These are phyloP conservation scores for Gamarada debralockiae DNA, from an alignment of 495 filamentous ascomycete genomes.

Conservation along the genomic window DNA sequence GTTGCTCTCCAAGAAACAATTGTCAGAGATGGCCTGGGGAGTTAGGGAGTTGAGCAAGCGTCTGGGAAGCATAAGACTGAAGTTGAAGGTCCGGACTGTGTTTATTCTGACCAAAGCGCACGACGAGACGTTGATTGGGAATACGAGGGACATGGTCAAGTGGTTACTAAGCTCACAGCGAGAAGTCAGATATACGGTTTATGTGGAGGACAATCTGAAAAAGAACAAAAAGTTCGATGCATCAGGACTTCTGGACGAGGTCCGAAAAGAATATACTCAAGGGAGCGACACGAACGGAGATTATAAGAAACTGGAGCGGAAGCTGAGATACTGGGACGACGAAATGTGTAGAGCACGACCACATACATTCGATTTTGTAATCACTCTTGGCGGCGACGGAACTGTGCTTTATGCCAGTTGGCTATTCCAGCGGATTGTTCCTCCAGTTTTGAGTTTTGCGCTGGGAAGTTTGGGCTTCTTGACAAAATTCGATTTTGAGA, in stretches of 20 bases:
- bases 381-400: constrained; percentile 94
- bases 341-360: constrained; percentile 72
- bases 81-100: constrained; percentile 74
- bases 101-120: constrained; percentile 89
- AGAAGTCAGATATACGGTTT: constrained; percentile 67
- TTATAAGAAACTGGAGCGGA: constrained; percentile 20
- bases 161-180: constrained; percentile 85
- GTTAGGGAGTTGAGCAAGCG: constrained; percentile 87
- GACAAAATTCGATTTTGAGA: constrained; percentile 89
- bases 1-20: constrained; percentile 85
- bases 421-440: constrained; percentile 96
- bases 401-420: constrained; percentile 94
- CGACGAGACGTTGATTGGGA: constrained; percentile 73
- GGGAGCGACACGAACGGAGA: background rate
- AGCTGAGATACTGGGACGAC: constrained; percentile 80
- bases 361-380: constrained; percentile 87
- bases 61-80: constrained; percentile 71
- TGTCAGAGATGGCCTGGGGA: constrained; percentile 94
- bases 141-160: constrained; percentile 70
- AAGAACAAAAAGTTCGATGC: constrained; percentile 69
- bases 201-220: constrained; percentile 71
- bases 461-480: constrained; percentile 91
- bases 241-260: constrained; percentile 17
- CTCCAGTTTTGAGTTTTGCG: constrained; percentile 87
- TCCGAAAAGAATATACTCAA: constrained; percentile 15